Conservation (phyloP, 2,329 filamentous ascomycete genomes). For the Aspergillus viridinutans region DNA sequence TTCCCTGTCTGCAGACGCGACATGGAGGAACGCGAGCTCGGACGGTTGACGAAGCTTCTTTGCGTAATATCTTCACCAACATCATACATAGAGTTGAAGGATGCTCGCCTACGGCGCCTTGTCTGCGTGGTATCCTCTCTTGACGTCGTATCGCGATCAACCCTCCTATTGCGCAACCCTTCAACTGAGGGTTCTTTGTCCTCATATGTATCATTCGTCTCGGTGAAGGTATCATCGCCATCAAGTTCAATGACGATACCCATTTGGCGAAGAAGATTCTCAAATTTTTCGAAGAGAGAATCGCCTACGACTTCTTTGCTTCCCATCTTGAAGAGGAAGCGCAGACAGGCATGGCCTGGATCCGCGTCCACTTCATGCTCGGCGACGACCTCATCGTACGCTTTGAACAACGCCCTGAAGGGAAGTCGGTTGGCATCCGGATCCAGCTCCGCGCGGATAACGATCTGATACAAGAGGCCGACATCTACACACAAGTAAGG, state of each 20-base stretch:
- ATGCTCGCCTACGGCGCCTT: constrained; percentile 45
- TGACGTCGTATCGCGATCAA: constrained; percentile 14
- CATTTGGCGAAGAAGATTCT: constrained; percentile 62
- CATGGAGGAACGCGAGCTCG: constrained; percentile 42
- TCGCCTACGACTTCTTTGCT: constrained; percentile 53
- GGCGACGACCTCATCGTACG: constrained; percentile 73
- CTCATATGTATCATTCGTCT: constrained; percentile 26
- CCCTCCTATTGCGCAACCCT: constrained; percentile 16
- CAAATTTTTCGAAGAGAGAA: constrained; percentile 66
- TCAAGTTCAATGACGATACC: constrained; percentile 67
- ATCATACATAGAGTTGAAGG: constrained; percentile 52
- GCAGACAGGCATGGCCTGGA: constrained; percentile 69
- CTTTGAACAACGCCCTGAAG: constrained; percentile 73
- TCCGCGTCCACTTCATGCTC: constrained; percentile 67
- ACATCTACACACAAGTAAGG: constrained; percentile 58
- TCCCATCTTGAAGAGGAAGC: constrained; percentile 75
- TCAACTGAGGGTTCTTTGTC: constrained; percentile 20
- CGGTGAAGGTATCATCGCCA: constrained; percentile 35
- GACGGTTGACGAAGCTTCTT: constrained; percentile 31
- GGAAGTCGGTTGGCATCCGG: constrained; percentile 62
- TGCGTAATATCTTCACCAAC: constrained; percentile 51
- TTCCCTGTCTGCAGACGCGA: constrained; percentile 39
- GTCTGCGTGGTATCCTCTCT: constrained; percentile 27
- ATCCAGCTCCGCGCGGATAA: constrained; percentile 65
- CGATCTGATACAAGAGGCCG: constrained; percentile 70